Evolutionary conservation across 1,284 basidiomycete species (phyloP), one percentile per base, ranked within the genome.

Genomic region (Sporisorium sorghi): DNA sequence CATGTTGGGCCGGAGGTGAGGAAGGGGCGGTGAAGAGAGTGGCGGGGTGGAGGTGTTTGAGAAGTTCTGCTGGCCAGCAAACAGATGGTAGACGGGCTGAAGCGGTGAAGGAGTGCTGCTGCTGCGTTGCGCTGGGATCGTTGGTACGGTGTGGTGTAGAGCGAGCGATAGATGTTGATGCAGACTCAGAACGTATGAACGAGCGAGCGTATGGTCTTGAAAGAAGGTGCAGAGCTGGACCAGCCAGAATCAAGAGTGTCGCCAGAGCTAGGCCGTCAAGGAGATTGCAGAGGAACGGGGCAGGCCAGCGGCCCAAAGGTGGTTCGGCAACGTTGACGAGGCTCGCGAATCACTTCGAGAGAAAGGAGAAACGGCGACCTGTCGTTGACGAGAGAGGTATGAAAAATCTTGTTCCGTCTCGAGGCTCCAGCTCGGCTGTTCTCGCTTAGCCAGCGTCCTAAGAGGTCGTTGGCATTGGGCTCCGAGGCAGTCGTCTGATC

Each of bases 31-130:
- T 28, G 35, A 19, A n/a, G 44, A 46, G 46, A 6, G 6, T 47
- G n/a, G 15, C 33, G 30, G 14, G 4, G 15, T 17, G 32, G 7
- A 14, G 32, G 14, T 19, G 37, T 9, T n/a, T n/a, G 12, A 12
- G 19, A 19, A n/a, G 19, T 23, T 28, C n/a, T 37, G 52, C 59
- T 51, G 57, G 51, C 57, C 57, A 30, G 63, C 63, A 54, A 59
- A 58, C 56, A 37, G 40, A 42, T 23, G 14, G 17, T 14, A 11
- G 12, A 2, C 17, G 15, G 55, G 21, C 2, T 48, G 48, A 6
- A 17, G 9, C 26, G 48, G 40, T 51, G 28, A 30, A 46, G n/a
- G 48, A 30, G 30, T n/a, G 24, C 39, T 26, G 17, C 8, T 28
- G n/a, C n/a, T 30, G 47, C 28, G 28, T 32, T 35, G 47, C n/a